phyloP scores from a whole-genome alignment of 257 asterid genomes.

The Solanum stenotomum region DNA sequence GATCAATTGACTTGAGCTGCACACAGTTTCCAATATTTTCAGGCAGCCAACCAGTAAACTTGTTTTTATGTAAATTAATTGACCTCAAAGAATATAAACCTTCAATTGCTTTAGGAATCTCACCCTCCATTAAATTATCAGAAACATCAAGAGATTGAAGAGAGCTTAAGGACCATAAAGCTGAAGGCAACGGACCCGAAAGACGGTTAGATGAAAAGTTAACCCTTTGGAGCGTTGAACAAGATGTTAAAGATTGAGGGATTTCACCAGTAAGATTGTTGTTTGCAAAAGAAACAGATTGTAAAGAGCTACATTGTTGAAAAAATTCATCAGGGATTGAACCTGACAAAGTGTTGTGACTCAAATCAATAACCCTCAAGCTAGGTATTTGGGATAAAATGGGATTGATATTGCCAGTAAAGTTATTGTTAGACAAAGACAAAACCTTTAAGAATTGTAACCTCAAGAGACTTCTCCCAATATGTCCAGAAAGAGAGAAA shows the following conservation, averaged over 20 bases:
- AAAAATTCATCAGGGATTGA: constrained; percentile 48
- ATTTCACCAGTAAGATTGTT: constrained; percentile 60
- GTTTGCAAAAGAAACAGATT: constrained; percentile 50
- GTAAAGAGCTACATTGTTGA: constrained; percentile 46
- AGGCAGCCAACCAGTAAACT: constrained; percentile 55
- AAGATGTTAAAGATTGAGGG: constrained; percentile 46
- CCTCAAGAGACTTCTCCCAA: constrained; percentile 49
- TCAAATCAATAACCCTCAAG: constrained; percentile 48
- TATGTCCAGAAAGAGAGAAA: constrained; percentile 62
- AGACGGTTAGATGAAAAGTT: constrained; percentile 57
- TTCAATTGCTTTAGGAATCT: constrained; percentile 51
- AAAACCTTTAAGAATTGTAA: constrained; percentile 37
- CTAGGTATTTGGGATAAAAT: constrained; percentile 33
- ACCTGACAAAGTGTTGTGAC: constrained; percentile 46
- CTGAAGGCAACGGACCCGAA: constrained; percentile 47
- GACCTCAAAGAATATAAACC: constrained; percentile 30
- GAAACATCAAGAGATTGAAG: constrained; percentile 58
- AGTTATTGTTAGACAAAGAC: constrained; percentile 53
- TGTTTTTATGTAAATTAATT: constrained; percentile 39
- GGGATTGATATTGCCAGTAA: constrained; percentile 56
- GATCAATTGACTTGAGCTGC: constrained; percentile 37
- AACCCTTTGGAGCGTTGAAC: constrained; percentile 41
- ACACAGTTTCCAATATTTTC: constrained; percentile 54
- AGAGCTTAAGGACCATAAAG: constrained; percentile 44
- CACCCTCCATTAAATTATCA: constrained; percentile 56